These are phyloP conservation scores for Phlebiopsis gigantea DNA, from an alignment of 768 basidiomycete species.

Conservation along the genomic window DNA sequence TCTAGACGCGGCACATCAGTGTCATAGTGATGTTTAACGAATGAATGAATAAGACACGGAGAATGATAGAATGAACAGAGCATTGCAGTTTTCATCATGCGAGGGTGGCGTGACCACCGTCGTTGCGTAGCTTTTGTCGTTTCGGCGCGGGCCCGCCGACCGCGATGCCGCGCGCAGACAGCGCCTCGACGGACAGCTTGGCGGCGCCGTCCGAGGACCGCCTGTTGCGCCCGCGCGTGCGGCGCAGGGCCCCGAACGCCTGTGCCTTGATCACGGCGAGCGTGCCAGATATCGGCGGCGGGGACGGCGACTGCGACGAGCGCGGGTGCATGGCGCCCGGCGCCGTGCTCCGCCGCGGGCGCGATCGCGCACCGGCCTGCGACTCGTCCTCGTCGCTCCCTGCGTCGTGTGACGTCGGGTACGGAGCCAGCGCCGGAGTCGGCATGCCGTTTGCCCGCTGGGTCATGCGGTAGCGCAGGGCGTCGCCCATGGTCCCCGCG, in stretches of 20 bases:
- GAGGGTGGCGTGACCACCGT: conserved; percentile 39
- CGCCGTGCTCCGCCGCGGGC: conserved; percentile 9
- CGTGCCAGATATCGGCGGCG: conserved; percentile 63
- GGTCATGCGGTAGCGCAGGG: conserved; percentile 52
- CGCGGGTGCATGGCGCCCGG: conserved; percentile 29
- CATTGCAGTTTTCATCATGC: neutral
- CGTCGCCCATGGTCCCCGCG: conserved; percentile 44
- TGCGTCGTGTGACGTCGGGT: conserved; percentile 44
- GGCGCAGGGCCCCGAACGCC: conserved; percentile 78
- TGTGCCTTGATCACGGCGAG: conserved; percentile 90
- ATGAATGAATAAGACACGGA: neutral
- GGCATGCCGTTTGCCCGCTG: conserved; percentile 3
- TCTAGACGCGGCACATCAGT: neutral
- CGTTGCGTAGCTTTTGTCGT: conserved; percentile 47
- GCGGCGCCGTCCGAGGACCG: conserved; percentile 68
- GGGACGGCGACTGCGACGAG: conserved; percentile 41
- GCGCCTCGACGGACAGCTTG: conserved; percentile 73
- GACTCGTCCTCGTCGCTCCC: conserved; percentile 46
- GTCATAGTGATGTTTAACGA: conserved; percentile 3
- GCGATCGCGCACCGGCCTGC: conserved; percentile 26
- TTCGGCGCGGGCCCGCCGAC: conserved; percentile 34
- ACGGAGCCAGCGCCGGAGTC: conserved; percentile 44
- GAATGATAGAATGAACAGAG: neutral
- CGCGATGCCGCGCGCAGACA: conserved; percentile 73
- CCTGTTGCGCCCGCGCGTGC: conserved; percentile 71